These are phyloP conservation scores for Salinomyces thailandicus DNA, from an alignment of 2,329 filamentous ascomycete genomes.

Conservation along the genomic window DNA sequence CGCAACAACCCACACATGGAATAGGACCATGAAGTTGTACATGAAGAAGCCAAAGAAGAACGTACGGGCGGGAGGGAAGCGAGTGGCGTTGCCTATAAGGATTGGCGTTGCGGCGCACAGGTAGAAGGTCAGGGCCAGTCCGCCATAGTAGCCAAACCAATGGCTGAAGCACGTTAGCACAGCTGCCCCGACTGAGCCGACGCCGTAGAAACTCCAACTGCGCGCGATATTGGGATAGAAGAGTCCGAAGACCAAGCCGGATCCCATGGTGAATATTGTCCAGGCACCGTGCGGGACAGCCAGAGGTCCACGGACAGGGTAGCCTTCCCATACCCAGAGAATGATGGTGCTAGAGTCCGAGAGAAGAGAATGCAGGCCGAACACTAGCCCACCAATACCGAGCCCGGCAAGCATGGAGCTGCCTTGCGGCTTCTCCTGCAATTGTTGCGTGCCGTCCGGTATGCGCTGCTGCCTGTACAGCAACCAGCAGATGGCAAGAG, in stretches of 20 bases:
- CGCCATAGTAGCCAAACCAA: slow-evolving; percentile 87
- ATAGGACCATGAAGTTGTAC: slow-evolving; percentile 91
- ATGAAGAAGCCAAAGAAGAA: slow-evolving; percentile 84
- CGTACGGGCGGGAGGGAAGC: slow-evolving; percentile 63
- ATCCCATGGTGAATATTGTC: slow-evolving; percentile 78
- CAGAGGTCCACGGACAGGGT: slow-evolving; percentile 77
- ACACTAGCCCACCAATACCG: slow-evolving; percentile 74
- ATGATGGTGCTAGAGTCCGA: slow-evolving; percentile 99
- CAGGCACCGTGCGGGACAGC: slow-evolving; percentile 81
- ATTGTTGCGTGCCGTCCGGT: slow-evolving; percentile 30
- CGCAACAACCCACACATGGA: slow-evolving; percentile 96
- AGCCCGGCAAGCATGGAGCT: slow-evolving; percentile 63
- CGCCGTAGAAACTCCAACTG: slow-evolving; percentile 68
- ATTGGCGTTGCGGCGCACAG: slow-evolving; percentile 68
- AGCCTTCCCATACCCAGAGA: slow-evolving; percentile 95
- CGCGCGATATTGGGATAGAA: slow-evolving; percentile 59
- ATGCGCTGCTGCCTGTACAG: slow-evolving; percentile 51
- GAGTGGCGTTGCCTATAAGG: slow-evolving; percentile 64
- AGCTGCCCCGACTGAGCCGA: slow-evolving; percentile 69
- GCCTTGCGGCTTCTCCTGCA: slow-evolving; percentile 48
- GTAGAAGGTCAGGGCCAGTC: slow-evolving; percentile 63
- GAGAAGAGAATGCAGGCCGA: slow-evolving; percentile 80
- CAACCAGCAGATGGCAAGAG: slow-evolving; percentile 65
- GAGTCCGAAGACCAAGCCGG: slow-evolving; percentile 66
- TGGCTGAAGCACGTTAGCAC: slow-evolving; percentile 65